Base-by-base conservation (phyloP, 1,284 basidiomycete genomes). In the Amylostereum areolatum region DNA sequence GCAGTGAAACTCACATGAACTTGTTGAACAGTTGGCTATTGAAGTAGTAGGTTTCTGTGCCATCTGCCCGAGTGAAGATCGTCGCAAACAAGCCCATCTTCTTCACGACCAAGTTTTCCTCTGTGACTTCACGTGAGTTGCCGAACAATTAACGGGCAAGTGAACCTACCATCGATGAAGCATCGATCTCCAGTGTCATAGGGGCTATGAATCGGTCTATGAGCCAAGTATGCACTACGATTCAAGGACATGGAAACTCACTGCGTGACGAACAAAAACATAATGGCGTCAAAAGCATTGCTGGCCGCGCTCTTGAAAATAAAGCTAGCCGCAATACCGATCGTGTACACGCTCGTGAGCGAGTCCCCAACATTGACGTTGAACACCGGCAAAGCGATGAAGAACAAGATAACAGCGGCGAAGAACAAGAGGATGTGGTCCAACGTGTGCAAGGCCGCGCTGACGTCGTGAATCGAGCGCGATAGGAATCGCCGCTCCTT, bases 231-330 rank as follows among this genome's bases (percentile, higher is more conserved):
- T 40, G 42, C n/a, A 49, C 24, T n/a, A 33, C 11, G 7, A 8
- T 27, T 28, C 18, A 27, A 49, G 10, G 40, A 37, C 39, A 43
- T 41, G 46, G 28, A 36, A 34, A 47, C 80, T 51, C 55, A 86
- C 82, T 89, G 87, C 5, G 85, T 83, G 39, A 89, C 85, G 62
- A 89, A 89, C 56, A 89, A 63, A 62, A 89, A 85, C 75, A 88
- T 84, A 59, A 89, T 81, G 39, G 85, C 75, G 65, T 89, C 86
- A 58, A 89, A 89, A 36, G 81, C 81, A 50, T 70, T 76, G 51
- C 78, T 80, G 24, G 85, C 82, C 7, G 85, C 66, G 55, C 73
- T 78, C 68, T 85, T 87, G 73, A 89, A 89, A 53, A 89, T 75
- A 57, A 89, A 89, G 58, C 83, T 86, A 12, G 77, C 78, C 3